Percentiles rank a stretch among this genome's conserved stretches.
Conservation (phyloP, 768 basidiomycete genomes). For the Gautieria morchelliformis region DNA sequence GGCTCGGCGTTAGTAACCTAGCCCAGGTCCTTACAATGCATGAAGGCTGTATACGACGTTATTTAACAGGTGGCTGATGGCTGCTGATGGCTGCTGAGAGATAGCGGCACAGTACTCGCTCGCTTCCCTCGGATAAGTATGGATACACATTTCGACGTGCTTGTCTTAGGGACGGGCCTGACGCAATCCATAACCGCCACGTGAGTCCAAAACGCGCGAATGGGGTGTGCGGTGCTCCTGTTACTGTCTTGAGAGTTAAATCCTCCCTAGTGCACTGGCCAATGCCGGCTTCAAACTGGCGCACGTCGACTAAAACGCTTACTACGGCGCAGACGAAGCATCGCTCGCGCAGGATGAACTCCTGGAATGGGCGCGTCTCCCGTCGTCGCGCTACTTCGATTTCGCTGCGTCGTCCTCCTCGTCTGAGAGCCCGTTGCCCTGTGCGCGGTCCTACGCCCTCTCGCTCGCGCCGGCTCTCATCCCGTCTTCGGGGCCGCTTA, state of each 20-base stretch:
- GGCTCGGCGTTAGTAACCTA: too few species aligned
- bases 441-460: slow-evolving; percentile 71
- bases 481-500: slow-evolving; percentile 67
- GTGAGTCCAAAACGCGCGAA: slow-evolving; percentile 42
- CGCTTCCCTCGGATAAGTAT: background rate
- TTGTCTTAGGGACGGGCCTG: slow-evolving; percentile 38
- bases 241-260: slow-evolving; percentile 10
- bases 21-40: too few species aligned
- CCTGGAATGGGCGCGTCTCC: slow-evolving; percentile 49
- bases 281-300: slow-evolving; percentile 83
- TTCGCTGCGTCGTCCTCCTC: slow-evolving; percentile 7
- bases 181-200: slow-evolving; percentile 82
- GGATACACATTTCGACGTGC: slow-evolving; percentile 26
- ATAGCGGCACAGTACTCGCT: too few species aligned
- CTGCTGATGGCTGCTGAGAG: too few species aligned
- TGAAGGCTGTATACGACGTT: too few species aligned
- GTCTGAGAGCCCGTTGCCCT: slow-evolving; percentile 25
- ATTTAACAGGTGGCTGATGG: too few species aligned
- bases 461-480: slow-evolving; percentile 80
- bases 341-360: slow-evolving; percentile 78
- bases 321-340: slow-evolving; percentile 82
- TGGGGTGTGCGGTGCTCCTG: too few species aligned
- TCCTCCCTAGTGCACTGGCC: slow-evolving; percentile 60
- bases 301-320: slow-evolving; percentile 75
- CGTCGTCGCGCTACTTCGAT: slow-evolving; percentile 13